Percentiles rank a stretch among this genome's conserved stretches.
These are phyloP conservation scores for Stephanocyclus meneghinianus DNA, from an alignment of 352 stramenopile species.

Conservation along the genomic window DNA sequence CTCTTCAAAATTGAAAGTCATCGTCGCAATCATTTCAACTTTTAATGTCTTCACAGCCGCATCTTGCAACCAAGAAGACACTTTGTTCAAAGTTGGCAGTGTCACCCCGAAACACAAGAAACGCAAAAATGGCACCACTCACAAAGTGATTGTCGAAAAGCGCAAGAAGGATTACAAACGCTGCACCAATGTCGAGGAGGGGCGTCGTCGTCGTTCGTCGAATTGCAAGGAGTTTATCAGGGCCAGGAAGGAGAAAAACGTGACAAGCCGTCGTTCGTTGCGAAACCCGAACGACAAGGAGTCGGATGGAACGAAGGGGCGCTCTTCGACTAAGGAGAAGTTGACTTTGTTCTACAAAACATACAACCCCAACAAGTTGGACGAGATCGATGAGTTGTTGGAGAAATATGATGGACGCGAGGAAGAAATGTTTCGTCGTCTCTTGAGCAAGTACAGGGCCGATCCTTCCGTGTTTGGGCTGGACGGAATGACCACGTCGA, in stretches of 20 bases:
- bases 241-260: not conserved
- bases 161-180: constrained; percentile 8
- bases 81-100: not conserved
- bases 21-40: not conserved
- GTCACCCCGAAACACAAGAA: not conserved
- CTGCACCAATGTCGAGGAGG: not conserved
- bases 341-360: not conserved
- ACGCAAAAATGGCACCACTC: not conserved
- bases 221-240: not conserved
- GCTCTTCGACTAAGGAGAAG: constrained; percentile 1
- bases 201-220: not conserved
- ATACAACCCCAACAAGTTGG: not conserved
- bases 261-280: not conserved
- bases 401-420: constrained; percentile 7
- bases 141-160: not conserved
- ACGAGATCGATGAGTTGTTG: constrained; percentile 4
- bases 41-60: not conserved
- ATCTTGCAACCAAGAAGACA: not conserved
- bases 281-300: not conserved
- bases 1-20: not conserved
- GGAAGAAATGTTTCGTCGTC: not conserved
- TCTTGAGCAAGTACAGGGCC: constrained; percentile 9
- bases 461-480: constrained; percentile 4
- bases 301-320: not conserved
- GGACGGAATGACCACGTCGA: not conserved